Evolutionary conservation across 148 eudicot species (phyloP).

Genomic region (Rhododendron vialii): DNA sequence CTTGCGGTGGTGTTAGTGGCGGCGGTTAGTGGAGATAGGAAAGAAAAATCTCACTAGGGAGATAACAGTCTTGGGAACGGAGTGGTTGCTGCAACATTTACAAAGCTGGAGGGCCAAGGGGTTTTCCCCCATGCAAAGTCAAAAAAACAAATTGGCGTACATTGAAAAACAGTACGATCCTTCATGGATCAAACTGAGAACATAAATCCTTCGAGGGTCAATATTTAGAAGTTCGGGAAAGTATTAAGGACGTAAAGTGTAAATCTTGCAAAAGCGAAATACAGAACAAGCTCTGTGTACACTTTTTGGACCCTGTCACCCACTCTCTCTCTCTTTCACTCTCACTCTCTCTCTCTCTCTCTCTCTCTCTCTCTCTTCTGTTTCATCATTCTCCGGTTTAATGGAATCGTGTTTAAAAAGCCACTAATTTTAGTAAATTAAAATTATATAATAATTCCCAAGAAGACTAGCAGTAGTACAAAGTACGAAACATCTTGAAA

Average conservation of each 20-base stretch:
- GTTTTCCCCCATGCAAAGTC: neutral
- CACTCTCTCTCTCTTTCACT: neutral
- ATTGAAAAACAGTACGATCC: neutral
- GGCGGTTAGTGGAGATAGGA: neutral
- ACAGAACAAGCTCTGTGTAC: neutral
- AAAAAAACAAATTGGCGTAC: neutral
- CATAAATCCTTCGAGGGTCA: neutral
- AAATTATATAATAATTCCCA: neutral
- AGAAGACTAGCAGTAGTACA: neutral
- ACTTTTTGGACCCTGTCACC: neutral
- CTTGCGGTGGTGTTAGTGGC: fast-evolving
- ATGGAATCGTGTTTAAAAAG: constrained; percentile 8
- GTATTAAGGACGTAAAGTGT: neutral
- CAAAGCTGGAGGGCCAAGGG: no score
- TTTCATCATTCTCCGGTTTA: constrained; percentile 20
- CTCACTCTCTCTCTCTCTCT: neutral
- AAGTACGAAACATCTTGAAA: constrained; percentile 4
- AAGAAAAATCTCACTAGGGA: neutral
- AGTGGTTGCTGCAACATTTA: neutral
- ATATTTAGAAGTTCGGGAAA: neutral
- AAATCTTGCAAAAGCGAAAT: neutral
- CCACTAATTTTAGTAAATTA: neutral
- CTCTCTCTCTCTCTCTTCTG: neutral
- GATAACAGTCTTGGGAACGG: neutral
- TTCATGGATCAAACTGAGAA: neutral